Conservation (phyloP, 2,329 filamentous ascomycete genomes). For the Pseudocercospora vitis region DNA sequence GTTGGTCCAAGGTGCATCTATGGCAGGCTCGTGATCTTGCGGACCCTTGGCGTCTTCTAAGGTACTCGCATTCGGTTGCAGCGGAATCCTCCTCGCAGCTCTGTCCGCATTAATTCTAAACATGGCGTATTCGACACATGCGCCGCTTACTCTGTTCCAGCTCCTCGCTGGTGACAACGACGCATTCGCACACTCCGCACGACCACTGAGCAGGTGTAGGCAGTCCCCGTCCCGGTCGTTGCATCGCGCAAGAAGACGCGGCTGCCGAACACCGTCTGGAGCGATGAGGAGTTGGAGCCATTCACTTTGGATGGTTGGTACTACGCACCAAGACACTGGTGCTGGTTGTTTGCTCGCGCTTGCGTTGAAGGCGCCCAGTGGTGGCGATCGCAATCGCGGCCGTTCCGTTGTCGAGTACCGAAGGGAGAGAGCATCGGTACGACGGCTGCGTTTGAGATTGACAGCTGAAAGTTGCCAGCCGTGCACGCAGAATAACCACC, state of each 20-base stretch:
- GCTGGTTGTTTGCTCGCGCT: neutral
- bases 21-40: neutral
- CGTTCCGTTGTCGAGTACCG: neutral
- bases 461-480: neutral
- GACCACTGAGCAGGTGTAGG: too few species aligned
- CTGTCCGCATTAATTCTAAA: too few species aligned
- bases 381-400: neutral
- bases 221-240: too few species aligned
- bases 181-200: too few species aligned
- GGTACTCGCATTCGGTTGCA: neutral
- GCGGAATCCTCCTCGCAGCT: neutral
- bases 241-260: too few species aligned
- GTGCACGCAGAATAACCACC: slow-evolving; percentile 1
- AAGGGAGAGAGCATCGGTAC: neutral
- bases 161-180: too few species aligned
- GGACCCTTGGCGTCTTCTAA: neutral
- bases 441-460: slow-evolving; percentile 1
- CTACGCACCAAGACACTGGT: neutral
- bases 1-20: neutral
- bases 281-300: neutral
- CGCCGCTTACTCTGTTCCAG: too few species aligned
- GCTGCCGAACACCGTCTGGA: too few species aligned
- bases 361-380: neutral
- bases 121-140: too few species aligned
- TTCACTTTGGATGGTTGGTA: neutral